Base-by-base conservation (phyloP, 2,329 filamentous ascomycete species). In the Diplodia corticola region DNA sequence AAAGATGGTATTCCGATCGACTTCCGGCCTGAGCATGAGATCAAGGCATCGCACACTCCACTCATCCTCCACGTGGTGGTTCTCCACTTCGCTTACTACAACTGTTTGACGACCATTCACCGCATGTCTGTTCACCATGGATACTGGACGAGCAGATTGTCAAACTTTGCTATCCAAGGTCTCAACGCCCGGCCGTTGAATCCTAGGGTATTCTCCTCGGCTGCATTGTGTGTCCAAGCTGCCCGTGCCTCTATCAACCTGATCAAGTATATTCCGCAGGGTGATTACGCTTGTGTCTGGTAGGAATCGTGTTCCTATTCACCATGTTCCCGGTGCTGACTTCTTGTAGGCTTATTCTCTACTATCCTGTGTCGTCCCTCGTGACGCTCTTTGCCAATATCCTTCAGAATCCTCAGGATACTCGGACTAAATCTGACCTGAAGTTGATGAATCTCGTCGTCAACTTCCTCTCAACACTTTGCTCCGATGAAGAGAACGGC, bases 121-220 rank as follows among this genome's bases (percentile, higher is more conserved):
- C 91, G 95, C 61, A 99, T 98, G 95, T 96, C 92, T 49, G 91
- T 98, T 33, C 95, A 98, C 73, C 93, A 97, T 75, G 95, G 95
- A 15, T 97, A 97, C 80, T 99, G 95, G 95, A 98, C 94, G 1
- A 97, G 92, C 74, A 88, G 95, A 44, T 80, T 99, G 48, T 96
- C 93, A 44, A 94, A 98, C 73, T 98, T 93, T 74, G 95, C 95
- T 17, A 95, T 98, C 65, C 92, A 97, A 77, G 95, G 95, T 0
- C 83, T 97, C 49, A 98, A 98, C 76, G 90, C 93, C 0, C 86
- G 91, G 69, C 93, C 95, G 0, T 80, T 99, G 64, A 99, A 98
- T 74, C 95, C 95, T 0, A 85, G 95, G 71, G 91, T 99, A 9
- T 99, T 97, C 79, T 93, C 93, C 55, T 97, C 93, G 2, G 93